Conservation (phyloP, 2,329 filamentous ascomycete genomes). For the Aspergillus jensenii region DNA sequence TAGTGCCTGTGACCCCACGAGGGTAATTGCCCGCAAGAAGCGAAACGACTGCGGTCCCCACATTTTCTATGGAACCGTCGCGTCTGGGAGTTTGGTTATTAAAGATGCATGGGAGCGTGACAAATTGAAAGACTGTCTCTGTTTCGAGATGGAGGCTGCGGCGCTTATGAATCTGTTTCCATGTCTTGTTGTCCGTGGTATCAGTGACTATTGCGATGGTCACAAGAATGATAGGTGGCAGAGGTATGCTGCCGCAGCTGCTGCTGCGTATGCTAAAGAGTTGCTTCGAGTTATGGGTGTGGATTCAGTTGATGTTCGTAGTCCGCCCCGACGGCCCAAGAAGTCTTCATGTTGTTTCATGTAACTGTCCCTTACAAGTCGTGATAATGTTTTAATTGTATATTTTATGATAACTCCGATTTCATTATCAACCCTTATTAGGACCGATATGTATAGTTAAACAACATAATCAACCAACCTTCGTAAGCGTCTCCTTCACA, state of each 20-base stretch:
- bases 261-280: background rate
- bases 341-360: too few relatives aligned
- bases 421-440: too few relatives aligned
- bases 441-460: too few relatives aligned
- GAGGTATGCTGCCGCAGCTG: background rate
- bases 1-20: background rate
- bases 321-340: too few relatives aligned
- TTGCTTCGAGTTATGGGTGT: background rate
- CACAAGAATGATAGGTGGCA: background rate
- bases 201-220: background rate
- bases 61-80: background rate
- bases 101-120: background rate
- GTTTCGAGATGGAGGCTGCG: background rate
- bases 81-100: background rate
- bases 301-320: too few relatives aligned
- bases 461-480: too few relatives aligned
- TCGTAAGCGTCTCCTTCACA: constrained; percentile 8
- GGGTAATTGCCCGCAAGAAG: background rate
- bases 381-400: too few relatives aligned
- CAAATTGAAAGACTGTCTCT: background rate
- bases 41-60: background rate
- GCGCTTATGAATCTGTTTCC: background rate
- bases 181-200: background rate
- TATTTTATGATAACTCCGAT: too few relatives aligned
- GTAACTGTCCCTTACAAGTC: too few relatives aligned